Percentiles rank a stretch among this genome's conserved stretches.
These are phyloP conservation scores for Chlamydomonas sphaeroides DNA, from an alignment of 139 green algal genomes.

Conservation along the genomic window DNA sequence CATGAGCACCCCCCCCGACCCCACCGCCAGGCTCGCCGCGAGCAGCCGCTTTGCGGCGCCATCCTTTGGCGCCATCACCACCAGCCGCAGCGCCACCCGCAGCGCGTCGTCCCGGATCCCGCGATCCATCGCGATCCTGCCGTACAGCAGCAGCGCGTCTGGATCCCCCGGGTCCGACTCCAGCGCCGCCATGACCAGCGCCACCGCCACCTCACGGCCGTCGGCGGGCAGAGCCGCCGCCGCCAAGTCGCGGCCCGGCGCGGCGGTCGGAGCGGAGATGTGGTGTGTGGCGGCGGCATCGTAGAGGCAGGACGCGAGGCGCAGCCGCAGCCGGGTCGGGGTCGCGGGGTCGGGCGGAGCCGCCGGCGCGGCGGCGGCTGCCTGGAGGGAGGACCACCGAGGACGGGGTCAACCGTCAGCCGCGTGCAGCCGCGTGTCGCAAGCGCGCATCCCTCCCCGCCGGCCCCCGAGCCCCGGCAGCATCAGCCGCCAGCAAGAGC, in stretches of 20 bases:
- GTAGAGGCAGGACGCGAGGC: neutral
- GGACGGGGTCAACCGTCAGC: no score
- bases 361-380: no score
- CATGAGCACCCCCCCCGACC: neutral
- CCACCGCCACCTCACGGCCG: conserved; percentile 13
- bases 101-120: conserved; percentile 52
- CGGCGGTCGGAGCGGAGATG: no score
- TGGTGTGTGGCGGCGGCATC: no score
- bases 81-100: conserved; percentile 60
- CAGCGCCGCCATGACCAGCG: conserved; percentile 32
- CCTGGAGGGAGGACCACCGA: no score
- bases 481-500: conserved; percentile 19
- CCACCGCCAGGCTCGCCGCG: conserved; percentile 53
- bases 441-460: no score
- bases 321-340: neutral
- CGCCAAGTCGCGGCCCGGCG: no score
- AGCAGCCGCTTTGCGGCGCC: conserved; percentile 51
- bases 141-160: conserved; percentile 43
- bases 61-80: conserved; percentile 48
- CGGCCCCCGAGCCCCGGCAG: no score
- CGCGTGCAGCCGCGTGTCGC: no score
- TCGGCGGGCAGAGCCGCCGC: no score
- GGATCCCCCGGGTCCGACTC: conserved; percentile 8
- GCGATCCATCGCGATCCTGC: neutral
- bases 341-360: no score